Base-by-base conservation (phyloP, 805 yeast genomes). In the Hanseniaspora thailandica region DNA sequence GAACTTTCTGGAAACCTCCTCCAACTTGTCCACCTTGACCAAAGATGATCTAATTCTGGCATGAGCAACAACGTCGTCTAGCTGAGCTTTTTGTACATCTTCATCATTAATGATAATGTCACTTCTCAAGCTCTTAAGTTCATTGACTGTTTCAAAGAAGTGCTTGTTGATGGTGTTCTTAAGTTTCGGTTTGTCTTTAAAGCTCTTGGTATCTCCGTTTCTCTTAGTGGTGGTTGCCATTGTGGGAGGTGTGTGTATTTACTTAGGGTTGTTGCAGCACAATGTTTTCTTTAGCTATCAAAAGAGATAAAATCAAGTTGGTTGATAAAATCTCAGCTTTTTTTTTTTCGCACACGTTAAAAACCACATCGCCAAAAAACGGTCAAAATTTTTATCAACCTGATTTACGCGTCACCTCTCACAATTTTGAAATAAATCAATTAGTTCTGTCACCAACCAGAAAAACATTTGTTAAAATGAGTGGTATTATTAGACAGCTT, bases 401-500 rank as follows among this genome's bases (percentile, higher is more conserved):
- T 15, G 3, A 13, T 22, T 31, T 17, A 26, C 48, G 35, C 31
- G 25, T 9, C 30, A 2, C 8, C 19, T 20, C 4, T 4, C 13
- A 13, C 17, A 2, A 31, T 12, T 3, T n/a, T 5, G 22, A 23
- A 13, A 31, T 30, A 20, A 31, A 20, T 4, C 34, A 5, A n/a
- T 15, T 4, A n/a, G 22, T 23, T 12, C 13, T 6, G 19, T 9
- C 22, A 6, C n/a, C 26, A 19, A 20, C 1, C 12, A 36, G 20
- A 13, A 15, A 28, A 35, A 20, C 17, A 8, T 25, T 22, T 3
- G 13, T 15, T 12, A 35, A 34, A 5, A 53, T 53, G 55, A 13
- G 31, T 6, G 26, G 41, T 7, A 41, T 44, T 6, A 65, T 65
- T 34, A 60, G 70, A 67, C 69, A 77, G 17, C 74, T 90, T 23